Base-by-base conservation (phyloP, 345 rosid genomes). In the Gossypium arboreum region DNA sequence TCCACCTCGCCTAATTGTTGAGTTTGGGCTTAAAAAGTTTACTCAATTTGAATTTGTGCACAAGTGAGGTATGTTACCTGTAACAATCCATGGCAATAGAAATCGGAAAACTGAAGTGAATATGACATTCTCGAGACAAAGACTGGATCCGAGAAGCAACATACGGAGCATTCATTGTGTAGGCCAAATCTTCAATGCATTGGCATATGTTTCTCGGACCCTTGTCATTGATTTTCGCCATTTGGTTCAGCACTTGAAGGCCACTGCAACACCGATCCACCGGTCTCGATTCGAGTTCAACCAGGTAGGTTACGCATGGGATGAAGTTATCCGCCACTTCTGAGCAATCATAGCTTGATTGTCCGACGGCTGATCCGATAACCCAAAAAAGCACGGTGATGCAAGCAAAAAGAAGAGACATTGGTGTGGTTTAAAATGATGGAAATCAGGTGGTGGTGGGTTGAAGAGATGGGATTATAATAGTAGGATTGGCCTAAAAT, bases 61-160 rank as follows among this genome's bases (percentile, higher is more conserved):
- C 1, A n/a, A n/a, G n/a, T 18, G 24, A 55, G 25, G 22, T 2
- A 10, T 7, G 24, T 73, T 82, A 80, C 85, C 45, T 67, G 24
- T 61, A 65, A 68, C 91, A 89, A 24, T 88, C 68, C 87, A 76
- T 80, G 73, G 52, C 27, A 1, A n/a, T 63, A 25, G 87, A 85
- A 59, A 82, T 71, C 7, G 82, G 84, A 68, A 85, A 85, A 52
- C 82, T 82, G 25, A 66, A 55, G 45, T 57, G 78, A 6, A 63
- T 18, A 34, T n/a, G 79, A 60, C 85, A 79, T 12, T 39, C 45
- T 5, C 41, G 2, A 7, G 5, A 18, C 47, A 79, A 79, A 72
- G 73, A 65, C 9, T 45, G 27, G 25, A 84, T 50, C 2, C 58
- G 76, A 18, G 82, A 74, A 29, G 20, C 41, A 17, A 60, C 17